Evolutionary conservation across 1,284 basidiomycete species (phyloP).

Genomic region (Irpex sp.): DNA sequence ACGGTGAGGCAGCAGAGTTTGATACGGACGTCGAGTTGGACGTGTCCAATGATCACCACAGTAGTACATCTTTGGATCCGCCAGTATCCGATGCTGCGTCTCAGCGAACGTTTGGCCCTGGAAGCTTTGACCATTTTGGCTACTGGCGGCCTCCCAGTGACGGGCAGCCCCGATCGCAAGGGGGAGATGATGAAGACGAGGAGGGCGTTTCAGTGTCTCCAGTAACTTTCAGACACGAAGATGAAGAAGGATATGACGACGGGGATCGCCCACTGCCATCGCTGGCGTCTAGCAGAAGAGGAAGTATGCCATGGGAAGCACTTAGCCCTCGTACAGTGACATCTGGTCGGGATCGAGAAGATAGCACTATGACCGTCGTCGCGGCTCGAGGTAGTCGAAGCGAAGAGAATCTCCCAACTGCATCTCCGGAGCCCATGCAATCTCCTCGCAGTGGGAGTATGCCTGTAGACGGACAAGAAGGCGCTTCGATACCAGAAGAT

Average conservation of each 20-base stretch:
- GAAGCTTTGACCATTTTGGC: constrained; percentile 18
- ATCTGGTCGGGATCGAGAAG: constrained; percentile 22
- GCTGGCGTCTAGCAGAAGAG: constrained; percentile 16
- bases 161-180: constrained; percentile 8
- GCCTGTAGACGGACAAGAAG: background rate
- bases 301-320: constrained; percentile 25
- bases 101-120: constrained; percentile 41
- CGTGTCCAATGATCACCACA: constrained; percentile 15
- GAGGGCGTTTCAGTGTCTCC: constrained; percentile 28
- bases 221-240: constrained; percentile 20
- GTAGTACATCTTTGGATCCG: constrained; percentile 10
- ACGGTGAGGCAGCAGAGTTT: constrained; percentile 27
- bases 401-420: constrained; percentile 16
- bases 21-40: constrained; percentile 38
- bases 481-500: background rate
- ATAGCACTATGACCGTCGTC: constrained; percentile 25
- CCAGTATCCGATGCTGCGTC: constrained; percentile 42
- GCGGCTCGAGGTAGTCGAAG: constrained; percentile 20
- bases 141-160: constrained; percentile 4
- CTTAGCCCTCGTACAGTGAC: background rate
- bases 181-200: constrained; percentile 34
- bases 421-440: background rate
- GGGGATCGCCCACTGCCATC: constrained; percentile 7
- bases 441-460: background rate
- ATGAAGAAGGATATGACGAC: constrained; percentile 15